Evolutionary conservation across 2,329 filamentous ascomycete species (phyloP), one percentile per base, ranked within the genome.

Genomic region (Sordariomycetes sp.): DNA sequence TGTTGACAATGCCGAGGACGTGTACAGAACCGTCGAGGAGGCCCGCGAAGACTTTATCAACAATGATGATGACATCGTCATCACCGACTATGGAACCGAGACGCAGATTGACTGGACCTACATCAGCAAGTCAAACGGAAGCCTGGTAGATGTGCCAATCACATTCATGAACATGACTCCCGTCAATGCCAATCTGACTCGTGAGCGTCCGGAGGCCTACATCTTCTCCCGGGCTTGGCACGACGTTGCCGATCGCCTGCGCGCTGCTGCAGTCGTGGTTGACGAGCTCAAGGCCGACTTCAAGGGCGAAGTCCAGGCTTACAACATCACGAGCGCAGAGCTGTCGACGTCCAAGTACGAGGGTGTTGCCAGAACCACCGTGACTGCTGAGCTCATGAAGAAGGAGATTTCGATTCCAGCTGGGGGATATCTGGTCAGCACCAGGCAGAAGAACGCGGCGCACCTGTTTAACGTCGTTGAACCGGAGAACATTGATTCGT

Each of bases 401-500:
- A 45, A 36, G 12, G 32, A 48, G 4, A 14, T 55, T 1, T 44
- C 29, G 2, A 24, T 56, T 2, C 50, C 51, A 0, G 44, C 44
- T 0, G 53, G 53, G 1, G 49, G 50, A 6, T 55, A 50, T 28
- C 39, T 46, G 16, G 42, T 55, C 1, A 53, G 47, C 41, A 55
- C 53, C 2, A 43, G 46, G 8, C 53, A 55, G 31, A 53, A 50
- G 39, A 55, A 53, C 11, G 49, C 50, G 0, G 53, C 40, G 0
- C 34, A 50, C 2, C 49, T 50, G 0, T 44, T 55, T 8, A 42
- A 43, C 10, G 48, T 45, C 2, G 36, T 55, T 10, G 53, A 55
- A 41, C 53, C 53, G 0, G 53, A 55, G 42, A 49, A 47, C 3
- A 47, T 50, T 8, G 53, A 55, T 37, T 55, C 53, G 3, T 55